Conservation (phyloP, 495 filamentous ascomycete genomes). For the Penicillium waksmanii region DNA sequence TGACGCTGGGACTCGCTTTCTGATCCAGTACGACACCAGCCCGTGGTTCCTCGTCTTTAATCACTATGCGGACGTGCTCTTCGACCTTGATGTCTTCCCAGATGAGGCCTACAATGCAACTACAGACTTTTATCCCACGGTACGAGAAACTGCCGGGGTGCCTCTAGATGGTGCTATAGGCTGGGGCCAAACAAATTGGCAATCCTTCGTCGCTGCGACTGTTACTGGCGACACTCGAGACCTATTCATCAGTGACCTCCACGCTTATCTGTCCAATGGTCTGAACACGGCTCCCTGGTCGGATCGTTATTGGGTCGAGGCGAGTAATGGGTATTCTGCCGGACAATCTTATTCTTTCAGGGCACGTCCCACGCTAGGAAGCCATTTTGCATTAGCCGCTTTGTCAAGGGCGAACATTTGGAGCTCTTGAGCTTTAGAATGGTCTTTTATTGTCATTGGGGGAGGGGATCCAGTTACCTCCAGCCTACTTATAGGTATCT, state of each 20-base stretch:
- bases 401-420: slow-evolving; percentile 10
- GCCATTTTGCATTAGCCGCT: slow-evolving; percentile 27
- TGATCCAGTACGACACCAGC: slow-evolving; percentile 35
- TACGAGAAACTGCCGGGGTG: slow-evolving; percentile 35
- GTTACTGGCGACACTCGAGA: slow-evolving; percentile 25
- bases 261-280: slow-evolving; percentile 44
- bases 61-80: slow-evolving; percentile 43
- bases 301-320: slow-evolving; percentile 37
- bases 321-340: slow-evolving; percentile 10
- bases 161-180: slow-evolving; percentile 34
- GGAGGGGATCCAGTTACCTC: too few species aligned
- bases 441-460: too few species aligned
- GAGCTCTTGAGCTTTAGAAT: neutral
- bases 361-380: slow-evolving; percentile 26
- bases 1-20: slow-evolving; percentile 41
- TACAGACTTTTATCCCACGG: slow-evolving; percentile 35
- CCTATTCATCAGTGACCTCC: slow-evolving; percentile 37
- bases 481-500: too few species aligned
- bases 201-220: slow-evolving; percentile 35
- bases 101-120: slow-evolving; percentile 38
- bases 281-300: slow-evolving; percentile 45
- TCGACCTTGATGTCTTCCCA: slow-evolving; percentile 42
- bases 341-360: slow-evolving; percentile 25
- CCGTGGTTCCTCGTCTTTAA: slow-evolving; percentile 45
- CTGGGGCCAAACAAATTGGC: slow-evolving; percentile 48